Percentiles rank a stretch among this genome's conserved stretches.
phyloP scores from a whole-genome alignment of 2,329 filamentous ascomycete species.

The Endothia cerciana region DNA sequence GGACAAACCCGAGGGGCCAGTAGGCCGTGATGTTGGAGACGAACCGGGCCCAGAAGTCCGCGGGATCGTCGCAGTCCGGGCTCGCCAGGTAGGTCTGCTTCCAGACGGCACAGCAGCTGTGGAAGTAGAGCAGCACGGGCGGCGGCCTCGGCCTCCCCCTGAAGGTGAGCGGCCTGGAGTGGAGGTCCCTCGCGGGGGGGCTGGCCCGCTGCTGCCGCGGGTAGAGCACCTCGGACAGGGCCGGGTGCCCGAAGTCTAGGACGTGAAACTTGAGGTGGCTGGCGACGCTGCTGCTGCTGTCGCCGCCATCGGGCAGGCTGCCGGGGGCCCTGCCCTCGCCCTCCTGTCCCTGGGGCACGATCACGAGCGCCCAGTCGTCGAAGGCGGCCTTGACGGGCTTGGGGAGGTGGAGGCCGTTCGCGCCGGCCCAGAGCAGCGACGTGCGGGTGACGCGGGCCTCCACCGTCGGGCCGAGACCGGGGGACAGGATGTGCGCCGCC shows the following conservation, averaged over 20 bases:
- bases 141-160: neutral
- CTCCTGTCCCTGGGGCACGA: conserved; percentile 1
- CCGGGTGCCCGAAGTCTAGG: neutral
- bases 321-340: too few relatives aligned
- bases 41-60: conserved; percentile 3
- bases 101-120: conserved; percentile 21
- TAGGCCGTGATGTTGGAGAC: neutral
- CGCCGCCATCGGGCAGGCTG: too few relatives aligned
- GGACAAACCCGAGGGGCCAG: neutral
- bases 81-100: conserved; percentile 17
- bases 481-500: conserved; percentile 1
- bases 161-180: conserved; percentile 3
- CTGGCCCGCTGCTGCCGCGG: too few relatives aligned
- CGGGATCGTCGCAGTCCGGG: neutral
- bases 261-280: neutral
- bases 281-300: neutral
- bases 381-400: neutral
- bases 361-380: conserved; percentile 4
- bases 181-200: neutral
- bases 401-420: conserved; percentile 8
- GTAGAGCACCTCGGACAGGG: neutral
- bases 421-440: fast-evolving
- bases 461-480: neutral
- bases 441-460: neutral
- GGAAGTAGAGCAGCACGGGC: conserved; percentile 8